A percentile compares a stretch with the other conserved stretches of the same genome.
These are phyloP conservation scores for Filobasidium wieringae DNA, from an alignment of 768 basidiomycete genomes.

Conservation along the genomic window DNA sequence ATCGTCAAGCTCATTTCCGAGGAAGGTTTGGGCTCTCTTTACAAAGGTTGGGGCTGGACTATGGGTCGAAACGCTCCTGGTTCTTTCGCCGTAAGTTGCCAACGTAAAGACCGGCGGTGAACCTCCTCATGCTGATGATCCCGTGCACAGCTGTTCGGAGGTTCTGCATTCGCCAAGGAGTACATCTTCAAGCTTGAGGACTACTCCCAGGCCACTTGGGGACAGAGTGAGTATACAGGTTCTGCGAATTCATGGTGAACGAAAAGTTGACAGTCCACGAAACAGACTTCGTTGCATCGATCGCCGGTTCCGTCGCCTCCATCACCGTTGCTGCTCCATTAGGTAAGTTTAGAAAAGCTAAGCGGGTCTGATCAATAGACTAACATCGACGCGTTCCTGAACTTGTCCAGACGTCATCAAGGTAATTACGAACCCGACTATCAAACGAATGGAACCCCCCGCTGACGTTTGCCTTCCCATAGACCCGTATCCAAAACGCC, in stretches of 20 bases:
- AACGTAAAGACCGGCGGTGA: neutral
- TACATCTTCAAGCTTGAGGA: slow-evolving; percentile 78
- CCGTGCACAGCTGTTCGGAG: slow-evolving; percentile 71
- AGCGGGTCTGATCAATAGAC: no score
- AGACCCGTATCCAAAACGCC: slow-evolving; percentile 87
- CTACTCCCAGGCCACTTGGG: slow-evolving; percentile 91
- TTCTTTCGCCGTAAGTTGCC: slow-evolving; percentile 65
- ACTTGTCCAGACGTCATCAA: slow-evolving; percentile 62
- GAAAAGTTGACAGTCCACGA: no score
- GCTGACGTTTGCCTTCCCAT: neutral
- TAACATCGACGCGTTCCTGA: no score
- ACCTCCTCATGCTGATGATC: neutral
- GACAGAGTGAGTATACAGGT: slow-evolving; percentile 48
- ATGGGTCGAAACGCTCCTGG: slow-evolving; percentile 96
- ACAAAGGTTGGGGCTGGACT: slow-evolving; percentile 98
- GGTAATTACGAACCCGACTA: slow-evolving; percentile 34
- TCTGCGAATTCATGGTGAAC: neutral
- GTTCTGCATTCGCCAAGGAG: slow-evolving; percentile 87
- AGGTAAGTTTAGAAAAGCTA: no score
- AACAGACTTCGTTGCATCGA: slow-evolving; percentile 76
- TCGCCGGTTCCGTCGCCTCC: slow-evolving; percentile 85
- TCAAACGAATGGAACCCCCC: neutral
- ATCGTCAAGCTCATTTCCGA: slow-evolving; percentile 79
- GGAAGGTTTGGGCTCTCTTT: slow-evolving; percentile 71
- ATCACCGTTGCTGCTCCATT: slow-evolving; percentile 94